phyloP scores from a whole-genome alignment of 345 rosid species.

The Moringa oleifera region DNA sequence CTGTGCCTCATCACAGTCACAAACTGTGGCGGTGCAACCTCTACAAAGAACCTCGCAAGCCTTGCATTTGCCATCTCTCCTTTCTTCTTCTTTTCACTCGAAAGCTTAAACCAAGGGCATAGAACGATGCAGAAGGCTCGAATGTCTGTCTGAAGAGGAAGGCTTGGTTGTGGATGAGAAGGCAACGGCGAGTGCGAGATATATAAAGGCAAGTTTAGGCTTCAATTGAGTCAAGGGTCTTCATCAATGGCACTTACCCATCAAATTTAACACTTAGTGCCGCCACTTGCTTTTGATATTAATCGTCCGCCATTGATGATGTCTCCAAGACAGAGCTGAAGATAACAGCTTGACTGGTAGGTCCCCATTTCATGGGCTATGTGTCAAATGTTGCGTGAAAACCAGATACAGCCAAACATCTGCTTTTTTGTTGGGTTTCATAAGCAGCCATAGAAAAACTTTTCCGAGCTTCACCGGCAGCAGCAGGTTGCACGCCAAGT shows the following conservation, averaged over 20 bases:
- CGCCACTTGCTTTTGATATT: conserved; percentile 30
- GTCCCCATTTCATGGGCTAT: conserved; percentile 2
- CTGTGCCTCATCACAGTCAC: conserved; percentile 63
- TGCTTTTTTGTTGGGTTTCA: conserved; percentile 21
- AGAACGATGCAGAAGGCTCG: neutral
- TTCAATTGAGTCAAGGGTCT: conserved; percentile 22
- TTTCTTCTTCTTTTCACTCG: too few species aligned
- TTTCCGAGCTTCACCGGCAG: conserved; percentile 16
- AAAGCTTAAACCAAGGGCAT: neutral
- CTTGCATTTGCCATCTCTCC: conserved; percentile 56
- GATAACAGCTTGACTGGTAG: conserved; percentile 1
- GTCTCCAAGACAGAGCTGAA: neutral
- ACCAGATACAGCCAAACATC: conserved; percentile 20
- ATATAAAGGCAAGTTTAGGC: conserved; percentile 26
- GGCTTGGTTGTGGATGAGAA: conserved; percentile 22
- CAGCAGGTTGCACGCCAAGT: conserved; percentile 13
- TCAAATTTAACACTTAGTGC: conserved; percentile 19
- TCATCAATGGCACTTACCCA: conserved; percentile 10
- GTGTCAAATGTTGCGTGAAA: conserved; percentile 29
- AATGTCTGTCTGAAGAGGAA: neutral
- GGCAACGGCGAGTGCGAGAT: conserved; percentile 1
- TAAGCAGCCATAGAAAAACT: conserved; percentile 24
- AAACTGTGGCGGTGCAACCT: conserved; percentile 85
- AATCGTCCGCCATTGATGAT: conserved; percentile 13
- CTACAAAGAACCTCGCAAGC: conserved; percentile 56